Base-by-base conservation (phyloP, 192 early-diverging fungal genomes). In the Backusella australiensis region DNA sequence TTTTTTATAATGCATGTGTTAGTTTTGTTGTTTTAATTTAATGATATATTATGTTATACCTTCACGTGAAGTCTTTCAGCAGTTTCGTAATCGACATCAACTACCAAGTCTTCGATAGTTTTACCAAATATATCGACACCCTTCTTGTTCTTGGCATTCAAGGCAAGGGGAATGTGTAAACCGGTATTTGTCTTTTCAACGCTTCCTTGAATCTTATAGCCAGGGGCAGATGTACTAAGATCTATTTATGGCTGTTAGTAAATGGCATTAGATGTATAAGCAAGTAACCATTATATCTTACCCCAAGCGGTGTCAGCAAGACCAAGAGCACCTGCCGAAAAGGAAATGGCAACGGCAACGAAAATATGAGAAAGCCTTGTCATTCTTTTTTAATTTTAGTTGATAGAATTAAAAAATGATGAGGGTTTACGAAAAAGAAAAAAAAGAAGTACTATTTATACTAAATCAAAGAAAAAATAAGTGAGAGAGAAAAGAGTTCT, bases 21-120 rank as follows among this genome's bases (percentile, higher is more conserved):
- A 42, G 17, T 19, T 32, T 32, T 2, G 26, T 23, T 17, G 12
- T 34, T 32, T 72, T 72, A 3, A 0, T 3, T 7, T 19, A 49
- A 29, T 46, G 1, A 34, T 17, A 42, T 42, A 72, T 73, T 14
- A 34, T 26, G 3, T 36, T 34, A 9, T 77, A 91, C 85, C 71
- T 87, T 84, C 19, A 91, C 82, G 8, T 89, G 84, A 36, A 91
- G 77, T 19, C 89, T 75, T 39, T 83, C 80, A 41, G 78, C 70
- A 0, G 87, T 86, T 67, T 90, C 90, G 73, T 82, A 88, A 6
- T 82, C 80, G 6, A 90, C 85, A 34, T 78, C 65, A 29, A 90
- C 86, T 6, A 42, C 66, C 12, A 91, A 78, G 8, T 75, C 65
- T 15, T 69, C 9, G 34, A 88, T 83, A 29, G 87, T 86, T 26